phyloP scores from a whole-genome alignment of 2,329 filamentous ascomycete species.

The Pseudogymnoascus sp. region DNA sequence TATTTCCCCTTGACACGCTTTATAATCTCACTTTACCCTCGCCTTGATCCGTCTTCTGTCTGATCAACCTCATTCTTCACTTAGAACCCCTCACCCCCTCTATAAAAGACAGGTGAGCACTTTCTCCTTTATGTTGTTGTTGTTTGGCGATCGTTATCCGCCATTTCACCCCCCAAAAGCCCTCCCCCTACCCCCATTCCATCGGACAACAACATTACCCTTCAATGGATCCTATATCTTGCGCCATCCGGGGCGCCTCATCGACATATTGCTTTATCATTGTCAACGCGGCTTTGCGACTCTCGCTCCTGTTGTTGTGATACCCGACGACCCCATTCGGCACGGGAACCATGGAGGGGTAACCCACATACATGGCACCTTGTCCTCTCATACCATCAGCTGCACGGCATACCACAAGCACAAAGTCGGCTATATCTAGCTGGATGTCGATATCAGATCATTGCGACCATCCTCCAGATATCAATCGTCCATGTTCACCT shows the following conservation, averaged over 20 bases:
- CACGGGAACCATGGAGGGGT: conserved; percentile 8
- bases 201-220: background rate
- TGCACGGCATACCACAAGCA: background rate
- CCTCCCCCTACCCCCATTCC: background rate
- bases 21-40: conserved; percentile 8
- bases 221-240: background rate
- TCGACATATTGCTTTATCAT: background rate
- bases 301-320: conserved; percentile 2
- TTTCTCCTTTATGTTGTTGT: conserved; percentile 19
- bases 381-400: conserved; percentile 3
- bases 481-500: conserved; percentile 5
- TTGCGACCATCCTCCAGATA: background rate
- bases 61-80: conserved; percentile 4
- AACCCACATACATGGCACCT: background rate
- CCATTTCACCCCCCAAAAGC: conserved; percentile 15
- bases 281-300: conserved; percentile 1
- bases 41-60: conserved; percentile 6
- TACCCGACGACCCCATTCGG: background rate
- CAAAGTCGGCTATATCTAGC: conserved; percentile 1
- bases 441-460: background rate
- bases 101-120: conserved; percentile 23
- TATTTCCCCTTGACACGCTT: conserved; percentile 10
- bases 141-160: conserved; percentile 22
- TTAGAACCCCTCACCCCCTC: conserved; percentile 10
- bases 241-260: background rate